These are phyloP conservation scores for Xylariaceae sp. DNA, from an alignment of 2,329 filamentous ascomycete genomes.

Conservation along the genomic window DNA sequence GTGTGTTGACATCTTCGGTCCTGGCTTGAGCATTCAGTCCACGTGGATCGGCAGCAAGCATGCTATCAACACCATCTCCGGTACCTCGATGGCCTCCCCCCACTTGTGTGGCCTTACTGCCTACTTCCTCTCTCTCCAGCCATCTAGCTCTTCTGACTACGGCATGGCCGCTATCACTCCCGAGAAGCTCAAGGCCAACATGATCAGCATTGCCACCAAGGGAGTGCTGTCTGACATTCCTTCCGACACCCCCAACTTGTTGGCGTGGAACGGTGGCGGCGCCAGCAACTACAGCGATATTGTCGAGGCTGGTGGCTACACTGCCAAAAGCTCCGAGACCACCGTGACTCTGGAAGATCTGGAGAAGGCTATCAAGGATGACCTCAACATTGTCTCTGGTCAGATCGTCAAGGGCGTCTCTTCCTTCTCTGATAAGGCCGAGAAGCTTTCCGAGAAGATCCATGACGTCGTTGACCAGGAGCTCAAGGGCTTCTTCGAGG, in stretches of 20 bases:
- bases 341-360: slow-evolving; percentile 52
- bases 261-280: slow-evolving; percentile 98
- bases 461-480: slow-evolving; percentile 59
- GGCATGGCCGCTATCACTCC: slow-evolving; percentile 86
- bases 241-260: slow-evolving; percentile 82
- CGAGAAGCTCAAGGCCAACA: slow-evolving; percentile 85
- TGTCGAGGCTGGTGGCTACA: slow-evolving; percentile 68
- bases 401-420: slow-evolving; percentile 54
- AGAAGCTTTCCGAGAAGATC: slow-evolving; percentile 61
- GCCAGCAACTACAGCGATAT: slow-evolving; percentile 87
- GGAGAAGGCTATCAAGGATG: slow-evolving; percentile 56
- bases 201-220: slow-evolving; percentile 78
- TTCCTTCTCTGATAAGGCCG: slow-evolving; percentile 51
- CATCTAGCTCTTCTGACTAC: slow-evolving; percentile 83
- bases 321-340: slow-evolving; percentile 41
- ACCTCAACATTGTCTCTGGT: slow-evolving; percentile 57
- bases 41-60: slow-evolving; percentile 98
- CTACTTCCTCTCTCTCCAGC: slow-evolving; percentile 97
- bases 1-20: slow-evolving; percentile 99
- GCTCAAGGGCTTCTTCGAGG: slow-evolving; percentile 56
- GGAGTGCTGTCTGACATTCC: slow-evolving; percentile 79
- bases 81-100: slow-evolving; percentile 98
- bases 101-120: slow-evolving; percentile 94
- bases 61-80: slow-evolving; percentile 97
- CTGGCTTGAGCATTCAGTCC: slow-evolving; percentile 92